A percentile compares a stretch with the other conserved stretches of the same genome.
Evolutionary conservation across 148 eudicot genomes (phyloP).

Genomic region (Arctostaphylos glauca): DNA sequence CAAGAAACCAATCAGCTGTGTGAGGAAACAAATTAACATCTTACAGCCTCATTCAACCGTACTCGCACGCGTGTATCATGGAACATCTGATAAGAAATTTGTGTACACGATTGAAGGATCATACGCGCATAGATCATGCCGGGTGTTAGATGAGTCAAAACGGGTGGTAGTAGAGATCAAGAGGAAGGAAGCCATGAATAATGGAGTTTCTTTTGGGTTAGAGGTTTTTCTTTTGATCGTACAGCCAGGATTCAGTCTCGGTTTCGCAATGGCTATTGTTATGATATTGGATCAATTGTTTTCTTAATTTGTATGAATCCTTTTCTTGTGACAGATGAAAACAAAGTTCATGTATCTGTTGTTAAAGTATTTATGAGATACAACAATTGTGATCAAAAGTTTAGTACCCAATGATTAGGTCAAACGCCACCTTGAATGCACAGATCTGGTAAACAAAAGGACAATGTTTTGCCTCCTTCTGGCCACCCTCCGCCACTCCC

Average conservation of each 20-base stretch:
- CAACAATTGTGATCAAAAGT: neutral
- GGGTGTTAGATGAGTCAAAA: slow-evolving; percentile 49
- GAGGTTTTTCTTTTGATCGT: slow-evolving; percentile 76
- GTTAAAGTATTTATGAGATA: neutral
- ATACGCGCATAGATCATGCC: slow-evolving; percentile 53
- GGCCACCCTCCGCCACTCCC: neutral
- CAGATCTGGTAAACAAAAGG: neutral
- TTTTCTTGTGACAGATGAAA: too few relatives aligned
- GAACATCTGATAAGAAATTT: slow-evolving; percentile 26
- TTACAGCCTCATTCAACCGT: slow-evolving; percentile 30
- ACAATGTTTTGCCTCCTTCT: neutral
- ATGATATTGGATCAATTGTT: slow-evolving; percentile 71
- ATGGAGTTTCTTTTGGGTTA: slow-evolving; percentile 59
- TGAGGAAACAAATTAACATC: slow-evolving; percentile 41
- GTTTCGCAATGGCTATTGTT: slow-evolving; percentile 67
- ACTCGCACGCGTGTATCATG: slow-evolving; percentile 48
- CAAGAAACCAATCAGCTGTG: slow-evolving; percentile 30
- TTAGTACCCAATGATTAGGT: neutral
- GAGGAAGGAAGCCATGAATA: slow-evolving; percentile 53
- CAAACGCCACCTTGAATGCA: neutral
- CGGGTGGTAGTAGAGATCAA: slow-evolving; percentile 67
- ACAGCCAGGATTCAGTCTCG: slow-evolving; percentile 48
- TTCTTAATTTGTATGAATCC: neutral
- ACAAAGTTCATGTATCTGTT: neutral
- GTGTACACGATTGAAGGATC: slow-evolving; percentile 67